Conservation (phyloP, 2,329 filamentous ascomycete genomes). For the Diaporthe vexans region DNA sequence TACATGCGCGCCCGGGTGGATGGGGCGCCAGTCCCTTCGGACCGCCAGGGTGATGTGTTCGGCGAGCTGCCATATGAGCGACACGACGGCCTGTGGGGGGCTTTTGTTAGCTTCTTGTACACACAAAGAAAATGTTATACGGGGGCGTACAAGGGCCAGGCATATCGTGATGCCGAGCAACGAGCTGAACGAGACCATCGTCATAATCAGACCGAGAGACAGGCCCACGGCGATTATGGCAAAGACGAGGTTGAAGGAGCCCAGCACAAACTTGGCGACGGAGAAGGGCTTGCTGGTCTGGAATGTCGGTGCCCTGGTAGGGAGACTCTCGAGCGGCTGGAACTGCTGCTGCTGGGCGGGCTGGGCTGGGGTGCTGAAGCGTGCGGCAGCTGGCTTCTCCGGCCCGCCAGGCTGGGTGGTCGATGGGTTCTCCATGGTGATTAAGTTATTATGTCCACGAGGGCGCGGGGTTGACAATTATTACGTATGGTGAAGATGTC, state of each 20-base stretch:
- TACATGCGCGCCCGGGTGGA: constrained; percentile 61
- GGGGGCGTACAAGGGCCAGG: not conserved
- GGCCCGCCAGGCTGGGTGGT: constrained; percentile 15
- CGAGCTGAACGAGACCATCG: not conserved
- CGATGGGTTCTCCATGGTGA: constrained; percentile 2
- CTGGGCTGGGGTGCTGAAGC: constrained; percentile 7
- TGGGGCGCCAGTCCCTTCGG: constrained; percentile 52
- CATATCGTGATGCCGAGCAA: constrained; percentile 28
- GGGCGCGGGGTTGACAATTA: not conserved
- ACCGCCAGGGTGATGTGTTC: constrained; percentile 55
- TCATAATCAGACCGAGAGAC: not conserved
- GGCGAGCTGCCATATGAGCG: constrained; percentile 55
- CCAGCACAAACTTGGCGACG: constrained; percentile 34
- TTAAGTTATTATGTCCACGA: not conserved
- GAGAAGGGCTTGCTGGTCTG: constrained; percentile 29
- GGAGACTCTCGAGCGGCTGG: constrained; percentile 19
- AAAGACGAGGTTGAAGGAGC: constrained; percentile 35
- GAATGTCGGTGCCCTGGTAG: constrained; percentile 26
- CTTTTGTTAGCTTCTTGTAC: not conserved
- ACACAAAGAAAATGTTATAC: not conserved
- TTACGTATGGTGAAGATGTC: not conserved
- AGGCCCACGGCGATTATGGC: constrained; percentile 38
- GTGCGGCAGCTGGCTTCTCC: constrained; percentile 34
- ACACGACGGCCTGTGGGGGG: constrained; percentile 50
- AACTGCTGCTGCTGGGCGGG: constrained; percentile 23